Base-by-base conservation (phyloP, 2,329 filamentous ascomycete species). In the Penicillium sp. region DNA sequence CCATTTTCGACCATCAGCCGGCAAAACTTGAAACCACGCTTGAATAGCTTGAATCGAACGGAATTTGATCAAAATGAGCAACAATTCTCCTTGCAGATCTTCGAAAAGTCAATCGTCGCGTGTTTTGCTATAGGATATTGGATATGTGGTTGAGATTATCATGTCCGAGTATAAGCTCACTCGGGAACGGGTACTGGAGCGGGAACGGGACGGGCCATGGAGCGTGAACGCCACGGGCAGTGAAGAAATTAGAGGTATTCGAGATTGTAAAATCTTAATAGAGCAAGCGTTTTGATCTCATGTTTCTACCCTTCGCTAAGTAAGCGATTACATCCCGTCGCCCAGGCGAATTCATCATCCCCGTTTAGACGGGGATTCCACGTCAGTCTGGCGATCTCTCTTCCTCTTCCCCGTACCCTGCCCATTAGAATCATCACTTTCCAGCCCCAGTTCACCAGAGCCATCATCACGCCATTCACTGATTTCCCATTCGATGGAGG, bases 401-500 rank as follows among this genome's bases (percentile, higher is more conserved):
- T 77, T 77, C 57, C 75, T 69, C 58, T 77, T 78, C 17, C 69
- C 69, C 25, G 61, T 66, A 31, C 59, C 54, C 25, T 56, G 63
- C 17, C 54, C 54, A 25, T 59, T 53, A 1, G 67, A 67, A n/a
- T 64, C 60, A n/a, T 63, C 62, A 28, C 68, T 67, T 14, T 61
- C 62, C 42, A 69, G 61, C 11, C 45, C n/a, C 65, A 62, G 63
- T 5, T 37, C 61, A 47, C 62, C 62, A 60, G 71, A 62, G 53
- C 71, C 81, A 54, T 81, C 82, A 49, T 75, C 78, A 49, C 81
- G 84, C 82, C 85, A 93, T 76, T 96, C 92, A 41, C 88, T 82
- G 63, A 96, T 83, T 76, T 96, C 92, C 90, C 91, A 96, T 71
- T 95, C 89, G 11, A 95, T 83, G 47, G 81, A 85, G 39, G 87